Evolutionary conservation across 495 filamentous ascomycete genomes (phyloP), one percentile per base, ranked within the genome.

Genomic region (Aspergillus taichungensis): DNA sequence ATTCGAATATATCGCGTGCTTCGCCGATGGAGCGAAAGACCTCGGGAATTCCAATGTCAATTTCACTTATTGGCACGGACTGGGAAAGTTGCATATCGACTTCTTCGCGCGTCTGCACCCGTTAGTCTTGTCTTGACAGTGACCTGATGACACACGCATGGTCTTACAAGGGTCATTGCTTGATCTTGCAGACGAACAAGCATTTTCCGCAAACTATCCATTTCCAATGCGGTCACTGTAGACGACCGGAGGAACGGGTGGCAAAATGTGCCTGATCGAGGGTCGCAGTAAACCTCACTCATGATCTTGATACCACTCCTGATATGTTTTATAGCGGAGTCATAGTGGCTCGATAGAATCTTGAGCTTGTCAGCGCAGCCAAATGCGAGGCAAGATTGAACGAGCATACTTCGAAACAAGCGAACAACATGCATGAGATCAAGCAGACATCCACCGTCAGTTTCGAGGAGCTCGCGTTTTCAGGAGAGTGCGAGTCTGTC

Each of bases 371-470:
- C 18, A 24, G 18, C 18, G 18, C 18, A 24, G 18, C 18, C 18
- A 24, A 24, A 24, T 24, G 18, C 1, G 13, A 30, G 27, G 33
- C 33, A 49, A 13, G 49, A 35, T 31, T 12, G 5, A 32, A 37
- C 13, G 11, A 7, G 28, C 51, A 37, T 39, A 61, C 55, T 47
- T 58, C 52, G 34, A 51, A 53, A 24, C 53, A 54, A 44, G 41
- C 40, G 14, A 59, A 59, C 4, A 57, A 14, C 6, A 60, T 46
- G 29, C 78, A 81, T 0, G 75, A 66, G 24, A 77, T 66, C 27
- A 82, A 65, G 35, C 66, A 70, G 14, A 78, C 56, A 34, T 66
- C 64, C 4, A 64, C 46, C 11, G 57, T 51, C 0, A 49, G 45
- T 7, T 10, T 43, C 24, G 12, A 12, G 0, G 43, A 46, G 27